Evolutionary conservation across 2,329 filamentous ascomycete species (phyloP).

Genomic region (Ceratocystiopsis minuta): DNA sequence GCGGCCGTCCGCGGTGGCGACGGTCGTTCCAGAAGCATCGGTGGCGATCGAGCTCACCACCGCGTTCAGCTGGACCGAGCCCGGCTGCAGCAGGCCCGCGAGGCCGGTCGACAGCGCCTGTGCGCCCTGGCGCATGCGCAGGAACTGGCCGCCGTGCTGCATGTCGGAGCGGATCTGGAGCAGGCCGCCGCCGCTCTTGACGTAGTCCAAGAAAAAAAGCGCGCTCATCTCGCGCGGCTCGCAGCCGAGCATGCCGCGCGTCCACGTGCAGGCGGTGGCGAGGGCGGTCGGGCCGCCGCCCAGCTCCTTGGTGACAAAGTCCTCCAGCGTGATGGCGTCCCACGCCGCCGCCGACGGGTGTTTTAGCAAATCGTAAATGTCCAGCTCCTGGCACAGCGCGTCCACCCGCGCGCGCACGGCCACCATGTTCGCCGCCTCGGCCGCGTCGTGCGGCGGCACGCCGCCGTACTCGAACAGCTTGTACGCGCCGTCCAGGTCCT

Average conservation of each 20-base stretch:
- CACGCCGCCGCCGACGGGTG: neutral
- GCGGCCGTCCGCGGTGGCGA: conserved; percentile 2
- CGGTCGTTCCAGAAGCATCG: neutral
- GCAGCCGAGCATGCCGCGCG: conserved; percentile 21
- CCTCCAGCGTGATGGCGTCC: conserved; percentile 4
- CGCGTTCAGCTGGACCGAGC: neutral
- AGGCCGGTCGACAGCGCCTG: conserved; percentile 14
- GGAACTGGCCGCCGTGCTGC: conserved; percentile 32
- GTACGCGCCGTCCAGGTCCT: neutral
- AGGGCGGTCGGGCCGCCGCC: conserved; percentile 2
- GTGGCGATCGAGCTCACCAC: conserved; percentile 1
- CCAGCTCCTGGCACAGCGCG: conserved; percentile 5
- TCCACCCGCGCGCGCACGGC: conserved; percentile 1
- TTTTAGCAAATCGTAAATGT: conserved; percentile 3
- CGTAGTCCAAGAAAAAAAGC: conserved; percentile 37
- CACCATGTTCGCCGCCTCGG: neutral
- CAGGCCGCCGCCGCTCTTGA: conserved; percentile 32
- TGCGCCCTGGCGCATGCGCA: conserved; percentile 29
- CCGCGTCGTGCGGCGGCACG: neutral
- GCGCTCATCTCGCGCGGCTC: conserved; percentile 31
- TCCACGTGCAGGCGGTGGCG: conserved; percentile 5
- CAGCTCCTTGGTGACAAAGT: neutral
- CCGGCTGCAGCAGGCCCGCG: neutral
- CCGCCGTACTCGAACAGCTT: conserved; percentile 3
- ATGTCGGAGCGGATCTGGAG: conserved; percentile 33